Percentiles rank a stretch among this genome's conserved stretches.
These are phyloP conservation scores for Salix arbutifolia DNA, from an alignment of 345 rosid genomes.

Conservation along the genomic window DNA sequence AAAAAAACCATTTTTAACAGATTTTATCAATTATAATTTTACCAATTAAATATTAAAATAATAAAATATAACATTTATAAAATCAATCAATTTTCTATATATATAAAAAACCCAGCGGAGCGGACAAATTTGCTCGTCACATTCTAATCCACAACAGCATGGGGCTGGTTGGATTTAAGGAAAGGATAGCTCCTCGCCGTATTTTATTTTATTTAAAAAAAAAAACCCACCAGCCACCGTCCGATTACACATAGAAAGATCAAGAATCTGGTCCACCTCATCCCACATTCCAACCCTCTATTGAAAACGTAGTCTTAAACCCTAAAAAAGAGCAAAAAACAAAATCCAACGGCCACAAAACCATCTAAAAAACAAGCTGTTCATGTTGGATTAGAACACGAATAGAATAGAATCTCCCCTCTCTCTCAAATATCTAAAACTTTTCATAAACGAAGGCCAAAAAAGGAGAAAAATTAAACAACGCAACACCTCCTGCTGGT, in stretches of 20 bases:
- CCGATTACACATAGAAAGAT: slow-evolving; percentile 4
- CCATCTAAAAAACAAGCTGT: slow-evolving; percentile 12
- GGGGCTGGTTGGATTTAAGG: background rate
- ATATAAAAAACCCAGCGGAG: too few relatives aligned
- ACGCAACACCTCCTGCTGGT: background rate
- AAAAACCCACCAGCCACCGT: slow-evolving; percentile 18
- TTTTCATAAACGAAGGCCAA: background rate
- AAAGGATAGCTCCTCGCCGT: background rate
- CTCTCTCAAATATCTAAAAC: slow-evolving; percentile 5
- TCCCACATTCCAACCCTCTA: slow-evolving; percentile 3
- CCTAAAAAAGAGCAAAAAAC: background rate
- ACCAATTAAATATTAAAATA: too few relatives aligned
- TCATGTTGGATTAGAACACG: slow-evolving; percentile 11
- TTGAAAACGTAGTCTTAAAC: slow-evolving; percentile 22
- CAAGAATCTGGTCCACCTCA: slow-evolving; percentile 32
- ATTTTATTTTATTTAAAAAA: background rate
- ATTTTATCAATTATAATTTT: too few relatives aligned
- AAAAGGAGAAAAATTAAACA: background rate
- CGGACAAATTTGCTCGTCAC: too few relatives aligned
- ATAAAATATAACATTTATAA: too few relatives aligned
- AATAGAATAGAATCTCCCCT: slow-evolving; percentile 10
- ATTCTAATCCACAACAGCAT: background rate
- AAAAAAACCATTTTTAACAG: too few relatives aligned
- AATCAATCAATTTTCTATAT: too few relatives aligned
- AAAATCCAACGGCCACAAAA: slow-evolving; percentile 32